Percentiles rank a stretch among this genome's conserved stretches.
These are phyloP conservation scores for Hyaloscypha bicolor DNA, from an alignment of 495 filamentous ascomycete genomes.

Conservation along the genomic window DNA sequence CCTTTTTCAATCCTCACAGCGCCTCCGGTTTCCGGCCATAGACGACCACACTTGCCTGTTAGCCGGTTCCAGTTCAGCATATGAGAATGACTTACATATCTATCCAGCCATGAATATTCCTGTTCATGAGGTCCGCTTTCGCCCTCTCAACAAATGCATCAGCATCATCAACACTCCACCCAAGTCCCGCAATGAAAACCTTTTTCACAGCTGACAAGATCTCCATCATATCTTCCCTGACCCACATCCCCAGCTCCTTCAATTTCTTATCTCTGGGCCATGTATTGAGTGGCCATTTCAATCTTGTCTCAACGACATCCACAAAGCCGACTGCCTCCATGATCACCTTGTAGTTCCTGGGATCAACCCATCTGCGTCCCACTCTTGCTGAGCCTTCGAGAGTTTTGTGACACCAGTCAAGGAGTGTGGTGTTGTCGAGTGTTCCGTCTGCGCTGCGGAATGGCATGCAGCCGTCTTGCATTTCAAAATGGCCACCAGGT, in stretches of 20 bases:
- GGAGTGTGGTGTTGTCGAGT: constrained; percentile 5
- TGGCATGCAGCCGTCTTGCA: constrained; percentile 4
- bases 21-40: constrained; percentile 19
- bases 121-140: constrained; percentile 13
- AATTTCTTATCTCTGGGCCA: constrained; percentile 51
- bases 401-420: constrained; percentile 14
- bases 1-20: background rate
- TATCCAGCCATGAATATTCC: constrained; percentile 13
- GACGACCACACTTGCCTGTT: constrained; percentile 2
- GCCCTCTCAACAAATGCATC: constrained; percentile 13
- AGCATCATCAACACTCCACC: constrained; percentile 7
- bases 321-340: constrained; percentile 60
- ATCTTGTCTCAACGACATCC: constrained; percentile 50
- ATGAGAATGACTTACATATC: constrained; percentile 12
- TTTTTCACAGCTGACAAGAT: constrained; percentile 11
- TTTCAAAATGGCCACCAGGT: background rate
- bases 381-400: constrained; percentile 25
- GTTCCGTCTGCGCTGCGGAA: constrained; percentile 7
- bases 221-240: constrained; percentile 42
- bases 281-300: constrained; percentile 51
- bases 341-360: constrained; percentile 27
- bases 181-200: constrained; percentile 9
- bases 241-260: constrained; percentile 50
- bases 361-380: constrained; percentile 18
- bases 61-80: background rate